Evolutionary conservation across 2,329 filamentous ascomycete genomes (phyloP).

Genomic region (Pseudonectria buxi): DNA sequence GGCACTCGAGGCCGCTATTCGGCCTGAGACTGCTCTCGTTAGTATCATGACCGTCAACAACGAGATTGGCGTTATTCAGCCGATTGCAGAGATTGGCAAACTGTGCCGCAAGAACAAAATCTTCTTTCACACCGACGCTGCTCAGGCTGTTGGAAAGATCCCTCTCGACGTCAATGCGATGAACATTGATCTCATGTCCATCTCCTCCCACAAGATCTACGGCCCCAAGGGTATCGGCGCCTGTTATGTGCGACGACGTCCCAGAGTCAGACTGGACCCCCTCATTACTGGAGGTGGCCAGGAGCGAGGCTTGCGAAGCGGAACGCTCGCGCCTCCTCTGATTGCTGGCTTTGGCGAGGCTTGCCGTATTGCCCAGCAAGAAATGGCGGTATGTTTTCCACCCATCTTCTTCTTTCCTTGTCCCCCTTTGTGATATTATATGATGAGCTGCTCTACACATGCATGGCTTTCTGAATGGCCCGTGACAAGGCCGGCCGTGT

Average conservation of each 20-base stretch:
- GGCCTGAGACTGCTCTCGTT: conserved; percentile 84
- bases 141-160: conserved; percentile 98
- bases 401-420: conserved; percentile 13
- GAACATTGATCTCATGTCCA: conserved; percentile 98
- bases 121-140: conserved; percentile 96
- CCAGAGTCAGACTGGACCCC: conserved; percentile 87
- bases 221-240: conserved; percentile 95
- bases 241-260: conserved; percentile 88
- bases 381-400: conserved; percentile 69
- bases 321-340: conserved; percentile 82
- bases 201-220: conserved; percentile 98
- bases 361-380: conserved; percentile 82
- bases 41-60: conserved; percentile 99
- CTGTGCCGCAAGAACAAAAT: conserved; percentile 87
- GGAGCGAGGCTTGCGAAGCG: conserved; percentile 89
- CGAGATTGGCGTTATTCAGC: conserved; percentile 98
- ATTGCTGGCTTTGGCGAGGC: conserved; percentile 94
- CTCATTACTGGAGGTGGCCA: conserved; percentile 96
- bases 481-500: conserved; percentile 52
- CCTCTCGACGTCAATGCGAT: conserved; percentile 93
- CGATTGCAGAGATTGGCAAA: conserved; percentile 85
- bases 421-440: conserved; percentile 11
- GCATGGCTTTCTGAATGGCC: conserved; percentile 83
- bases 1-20: conserved; percentile 79
- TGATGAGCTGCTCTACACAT: conserved; percentile 84